A percentile compares a stretch with the other conserved stretches of the same genome.
Evolutionary conservation across 306 rosid species (phyloP).

Genomic region (Prosopis cineraria): DNA sequence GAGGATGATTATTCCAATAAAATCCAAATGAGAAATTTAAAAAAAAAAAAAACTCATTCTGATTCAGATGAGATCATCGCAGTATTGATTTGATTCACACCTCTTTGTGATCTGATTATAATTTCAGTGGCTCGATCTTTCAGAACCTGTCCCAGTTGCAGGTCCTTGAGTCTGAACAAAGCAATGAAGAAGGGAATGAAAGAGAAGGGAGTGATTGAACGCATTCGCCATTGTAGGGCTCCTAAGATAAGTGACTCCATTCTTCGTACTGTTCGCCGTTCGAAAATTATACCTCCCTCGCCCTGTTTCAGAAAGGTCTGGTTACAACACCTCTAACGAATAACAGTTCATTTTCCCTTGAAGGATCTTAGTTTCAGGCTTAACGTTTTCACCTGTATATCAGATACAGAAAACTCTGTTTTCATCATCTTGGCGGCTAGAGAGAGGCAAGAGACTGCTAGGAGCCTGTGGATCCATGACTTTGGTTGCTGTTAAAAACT

Average conservation of each 20-base stretch:
- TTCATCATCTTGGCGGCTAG: conserved; percentile 75
- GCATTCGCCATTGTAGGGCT: conserved; percentile 84
- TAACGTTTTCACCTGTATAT: conserved; percentile 52
- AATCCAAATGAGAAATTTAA: background rate
- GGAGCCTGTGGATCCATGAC: conserved; percentile 70
- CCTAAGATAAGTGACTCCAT: conserved; percentile 78
- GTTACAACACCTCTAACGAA: background rate
- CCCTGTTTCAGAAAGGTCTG: conserved; percentile 36
- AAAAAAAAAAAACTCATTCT: background rate
- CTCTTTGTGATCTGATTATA: conserved; percentile 70
- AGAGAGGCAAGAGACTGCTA: conserved; percentile 74
- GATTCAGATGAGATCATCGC: background rate
- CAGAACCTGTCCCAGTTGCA: conserved; percentile 51
- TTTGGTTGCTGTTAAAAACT: conserved; percentile 57
- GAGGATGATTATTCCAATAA: background rate
- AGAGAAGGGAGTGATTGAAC: conserved; percentile 84
- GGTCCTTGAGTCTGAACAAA: conserved; percentile 50
- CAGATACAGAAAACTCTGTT: conserved; percentile 45
- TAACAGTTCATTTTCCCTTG: background rate
- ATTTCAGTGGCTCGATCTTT: conserved; percentile 67
- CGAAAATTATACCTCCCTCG: conserved; percentile 67
- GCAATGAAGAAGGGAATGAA: conserved; percentile 63
- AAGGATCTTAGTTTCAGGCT: background rate
- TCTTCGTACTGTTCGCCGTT: conserved; percentile 60
- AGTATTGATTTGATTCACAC: conserved; percentile 30